These are phyloP conservation scores for Akanthomyces lecanii DNA, from an alignment of 2,329 filamentous ascomycete genomes.

Conservation along the genomic window DNA sequence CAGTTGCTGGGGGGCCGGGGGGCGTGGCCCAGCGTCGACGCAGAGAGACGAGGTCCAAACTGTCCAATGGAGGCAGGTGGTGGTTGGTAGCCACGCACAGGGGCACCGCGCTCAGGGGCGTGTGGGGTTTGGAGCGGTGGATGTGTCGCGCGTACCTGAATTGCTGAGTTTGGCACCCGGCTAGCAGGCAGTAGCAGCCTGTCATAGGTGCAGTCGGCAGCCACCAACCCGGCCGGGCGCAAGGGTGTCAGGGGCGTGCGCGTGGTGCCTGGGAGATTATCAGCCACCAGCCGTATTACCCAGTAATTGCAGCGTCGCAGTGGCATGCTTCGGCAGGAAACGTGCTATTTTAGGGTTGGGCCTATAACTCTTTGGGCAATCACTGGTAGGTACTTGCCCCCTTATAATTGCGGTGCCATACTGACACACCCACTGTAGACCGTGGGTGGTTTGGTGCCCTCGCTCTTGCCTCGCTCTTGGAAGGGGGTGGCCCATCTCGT, in stretches of 20 bases:
- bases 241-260: neutral
- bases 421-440: too few relatives aligned
- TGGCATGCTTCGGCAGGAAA: neutral
- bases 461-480: neutral
- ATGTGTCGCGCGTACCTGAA: neutral
- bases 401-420: neutral
- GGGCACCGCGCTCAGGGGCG: neutral
- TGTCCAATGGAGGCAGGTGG: too few relatives aligned
- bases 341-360: neutral
- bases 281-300: neutral
- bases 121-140: neutral
- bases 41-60: neutral
- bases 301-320: conserved; percentile 8
- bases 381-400: neutral
- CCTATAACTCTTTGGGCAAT: conserved; percentile 1
- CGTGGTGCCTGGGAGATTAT: conserved; percentile 1
- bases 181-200: neutral
- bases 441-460: neutral
- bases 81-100: neutral
- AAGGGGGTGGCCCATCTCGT: neutral
- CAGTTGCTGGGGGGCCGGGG: neutral
- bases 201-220: neutral
- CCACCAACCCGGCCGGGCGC: neutral
- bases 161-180: neutral
- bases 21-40: neutral